Base-by-base conservation (phyloP, 2,329 filamentous ascomycete genomes). In the Didymella pomorum region DNA sequence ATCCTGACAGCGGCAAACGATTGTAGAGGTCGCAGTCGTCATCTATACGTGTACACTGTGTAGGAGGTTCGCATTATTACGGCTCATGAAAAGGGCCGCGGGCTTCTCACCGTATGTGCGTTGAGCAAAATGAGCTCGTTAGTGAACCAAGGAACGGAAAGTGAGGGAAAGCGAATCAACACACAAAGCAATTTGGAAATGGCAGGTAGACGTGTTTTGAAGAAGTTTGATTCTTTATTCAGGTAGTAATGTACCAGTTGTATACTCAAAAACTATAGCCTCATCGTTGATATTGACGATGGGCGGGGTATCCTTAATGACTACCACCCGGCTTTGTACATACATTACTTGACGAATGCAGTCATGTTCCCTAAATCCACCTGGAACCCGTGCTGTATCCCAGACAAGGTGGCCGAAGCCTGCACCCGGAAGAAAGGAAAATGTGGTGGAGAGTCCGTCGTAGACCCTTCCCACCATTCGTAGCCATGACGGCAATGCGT, bases 401-500 rank as follows among this genome's bases (percentile, higher is more conserved):
- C 33, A 41, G 47, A 28, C 20, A 33, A 33, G 43, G 18, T 35
- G 28, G 48, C 43, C 28, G 5, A 57, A 28, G 43, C 28, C 35
- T 14, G 10, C 10, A 46, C 23, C 12, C 25, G 9, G 26, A n/a
- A 14, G 29, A 48, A 42, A 14, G 41, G 31, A 47, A 33, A 21
- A 28, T 20, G 26, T 44, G 42, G 23, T 44, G 20, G 31, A 10
- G 25, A 14, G 45, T 42, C 42, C 23, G 28, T 14, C 16, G n/a
- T 33, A 48, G 65, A 68, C 63, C 52, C 65, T 63, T 53, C 49
- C 33, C 63, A 59, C 56, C 61, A 48, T 62, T 76, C 68, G 65
- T 77, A 76, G 75, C 75, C 75, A 63, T 76, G 75, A 76, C 72
- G 72, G 75, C 75, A 71, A 44, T 74, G 73, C 73, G 73, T 77